Evolutionary conservation across 148 eudicot genomes (phyloP).

Genomic region (Chenopodium suecicum): DNA sequence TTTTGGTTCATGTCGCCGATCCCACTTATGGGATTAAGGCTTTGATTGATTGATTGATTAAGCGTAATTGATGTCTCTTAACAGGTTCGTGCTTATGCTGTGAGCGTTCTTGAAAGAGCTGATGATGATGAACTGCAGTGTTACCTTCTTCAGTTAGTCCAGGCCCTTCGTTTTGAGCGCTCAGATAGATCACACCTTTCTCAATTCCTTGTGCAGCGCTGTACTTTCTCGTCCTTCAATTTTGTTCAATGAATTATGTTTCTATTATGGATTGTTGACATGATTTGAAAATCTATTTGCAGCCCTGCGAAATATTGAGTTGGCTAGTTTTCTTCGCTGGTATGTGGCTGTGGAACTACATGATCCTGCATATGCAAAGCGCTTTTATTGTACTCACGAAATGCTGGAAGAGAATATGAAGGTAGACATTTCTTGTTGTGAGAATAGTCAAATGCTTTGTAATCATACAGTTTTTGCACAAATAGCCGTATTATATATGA

Average conservation of each 20-base stretch:
- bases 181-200: conserved; percentile 92
- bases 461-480: background rate
- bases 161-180: conserved; percentile 98
- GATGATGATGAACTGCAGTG: conserved; percentile 98
- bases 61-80: conserved; percentile 15
- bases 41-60: background rate
- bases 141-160: conserved; percentile 96
- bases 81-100: conserved; percentile 99
- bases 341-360: conserved; percentile 97
- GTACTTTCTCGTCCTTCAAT: conserved; percentile 37
- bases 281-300: conserved; percentile 26
- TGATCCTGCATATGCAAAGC: conserved; percentile 91
- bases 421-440: conserved; percentile 36
- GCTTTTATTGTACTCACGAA: conserved; percentile 88
- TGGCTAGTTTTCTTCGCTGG: conserved; percentile 99
- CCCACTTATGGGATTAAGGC: too few species aligned
- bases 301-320: conserved; percentile 82
- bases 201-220: conserved; percentile 91
- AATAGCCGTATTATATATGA: background rate
- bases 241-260: background rate
- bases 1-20: too few species aligned
- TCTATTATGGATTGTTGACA: conserved; percentile 4
- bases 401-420: conserved; percentile 89
- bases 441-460: background rate
- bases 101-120: conserved; percentile 92